Evolutionary conservation across 2,329 filamentous ascomycete species (phyloP), one percentile per base, ranked within the genome.

Genomic region (Cladophialophora exuberans): DNA sequence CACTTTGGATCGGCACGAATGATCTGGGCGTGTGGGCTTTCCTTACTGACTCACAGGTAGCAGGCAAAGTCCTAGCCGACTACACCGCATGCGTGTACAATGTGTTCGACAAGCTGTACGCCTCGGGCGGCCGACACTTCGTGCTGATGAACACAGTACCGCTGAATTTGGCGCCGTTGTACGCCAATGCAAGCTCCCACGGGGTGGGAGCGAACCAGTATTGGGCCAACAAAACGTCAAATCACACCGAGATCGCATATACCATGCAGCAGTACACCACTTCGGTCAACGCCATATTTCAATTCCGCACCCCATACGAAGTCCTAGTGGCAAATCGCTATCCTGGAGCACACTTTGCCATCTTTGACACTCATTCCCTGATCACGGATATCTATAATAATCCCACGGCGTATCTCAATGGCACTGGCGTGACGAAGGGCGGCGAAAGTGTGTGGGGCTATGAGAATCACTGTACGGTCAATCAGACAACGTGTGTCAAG

Each of bases 1-100:
- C 83, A 1, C 80, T 92, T 46, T 92, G 87, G 87, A 90, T 92
- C 64, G 89, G 89, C 2, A 91, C 88, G 20, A 93, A 93, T 66
- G 89, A 94, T 65, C 74, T 93, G 7, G 88, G 88, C 18, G 77
- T 76, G 53, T 71, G 77, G 47, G 86, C 80, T 6, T 87, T 91
- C 66, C 69, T 92, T 26, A 83, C 79, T 3, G 86, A 90, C 66
- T 77, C 76, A 20, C 85, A 90, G 66, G 70, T 79, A 3, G 63
- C 73, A 0, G 81, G 79, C 10, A 84, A 83, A 20, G 85, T 81
- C 1, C 77, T 91, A 4, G 74, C 78, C 1, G 79, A 85, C 65
- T 90, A 86, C 65, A 77, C 84, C 2, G 80, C 86, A 59, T 92
- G 88, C 66, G 75, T 90, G 1, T 90, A 85, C 74, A 67, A 75